Evolutionary conservation across 148 eudicot genomes (phyloP).

Genomic region (Rhododendron williamsianum): DNA sequence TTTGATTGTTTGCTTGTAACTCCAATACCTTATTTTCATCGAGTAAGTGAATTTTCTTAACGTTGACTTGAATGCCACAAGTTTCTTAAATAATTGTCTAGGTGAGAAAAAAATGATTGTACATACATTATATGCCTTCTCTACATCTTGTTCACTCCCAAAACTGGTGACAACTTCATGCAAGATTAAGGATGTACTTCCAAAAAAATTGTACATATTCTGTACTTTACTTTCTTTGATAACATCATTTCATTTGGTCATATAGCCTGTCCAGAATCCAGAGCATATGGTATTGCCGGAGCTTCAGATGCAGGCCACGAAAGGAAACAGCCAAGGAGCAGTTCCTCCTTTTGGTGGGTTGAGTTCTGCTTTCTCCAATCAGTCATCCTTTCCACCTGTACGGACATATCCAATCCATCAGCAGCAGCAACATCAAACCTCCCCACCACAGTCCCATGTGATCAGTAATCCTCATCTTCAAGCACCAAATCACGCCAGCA

Average conservation of each 20-base stretch:
- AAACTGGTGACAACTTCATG: background rate
- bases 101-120: background rate
- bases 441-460: conserved; percentile 58
- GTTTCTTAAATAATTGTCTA: background rate
- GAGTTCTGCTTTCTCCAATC: conserved; percentile 47
- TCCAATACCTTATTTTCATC: background rate
- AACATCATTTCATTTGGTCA: conserved; percentile 8
- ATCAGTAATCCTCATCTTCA: conserved; percentile 47
- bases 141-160: background rate
- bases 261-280: conserved; percentile 57
- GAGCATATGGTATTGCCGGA: conserved; percentile 59
- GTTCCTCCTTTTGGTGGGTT: conserved; percentile 41
- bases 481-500: conserved; percentile 43
- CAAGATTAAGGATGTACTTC: background rate
- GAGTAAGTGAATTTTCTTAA: background rate
- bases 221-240: background rate
- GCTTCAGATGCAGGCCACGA: conserved; percentile 51
- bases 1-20: background rate
- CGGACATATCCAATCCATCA: conserved; percentile 44
- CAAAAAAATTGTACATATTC: background rate
- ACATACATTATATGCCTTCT: background rate
- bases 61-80: background rate
- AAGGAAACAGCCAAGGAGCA: conserved; percentile 43
- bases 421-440: conserved; percentile 47
- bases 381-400: conserved; percentile 44